phyloP scores from a whole-genome alignment of 257 asterid genomes.

The Gentiana straminea region DNA sequence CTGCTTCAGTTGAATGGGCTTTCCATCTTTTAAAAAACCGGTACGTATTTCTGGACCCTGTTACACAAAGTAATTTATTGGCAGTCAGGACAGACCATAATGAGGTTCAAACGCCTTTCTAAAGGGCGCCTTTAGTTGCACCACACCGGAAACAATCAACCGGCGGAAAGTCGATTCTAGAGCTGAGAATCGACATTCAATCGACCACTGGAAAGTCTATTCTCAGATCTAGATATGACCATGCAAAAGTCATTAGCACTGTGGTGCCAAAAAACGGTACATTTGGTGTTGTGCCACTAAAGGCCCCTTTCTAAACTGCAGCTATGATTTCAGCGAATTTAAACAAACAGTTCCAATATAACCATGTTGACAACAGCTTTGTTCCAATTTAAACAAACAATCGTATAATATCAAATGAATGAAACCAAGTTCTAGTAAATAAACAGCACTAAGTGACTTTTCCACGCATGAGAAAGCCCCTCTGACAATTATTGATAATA shows the following conservation, averaged over 20 bases:
- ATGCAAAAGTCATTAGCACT: too few relatives aligned
- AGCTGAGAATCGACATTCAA: too few relatives aligned
- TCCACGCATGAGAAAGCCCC: too few relatives aligned
- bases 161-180: too few relatives aligned
- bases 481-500: too few relatives aligned
- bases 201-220: neutral
- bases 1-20: slow-evolving; percentile 29
- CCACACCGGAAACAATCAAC: too few relatives aligned
- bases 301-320: neutral
- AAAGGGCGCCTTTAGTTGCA: too few relatives aligned
- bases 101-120: neutral
- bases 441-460: neutral
- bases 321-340: too few relatives aligned
- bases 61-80: neutral
- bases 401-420: neutral
- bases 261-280: too few relatives aligned
- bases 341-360: too few relatives aligned
- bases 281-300: neutral
- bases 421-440: neutral
- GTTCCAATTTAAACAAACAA: too few relatives aligned
- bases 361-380: too few relatives aligned
- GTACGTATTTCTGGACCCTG: slow-evolving; percentile 43
- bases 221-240: neutral
- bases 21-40: slow-evolving; percentile 24
- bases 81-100: slow-evolving; percentile 1